A percentile compares a stretch with the other conserved stretches of the same genome.
These are phyloP conservation scores for Symbiotaphrina buchneri DNA, from an alignment of 495 filamentous ascomycete species.

Conservation along the genomic window DNA sequence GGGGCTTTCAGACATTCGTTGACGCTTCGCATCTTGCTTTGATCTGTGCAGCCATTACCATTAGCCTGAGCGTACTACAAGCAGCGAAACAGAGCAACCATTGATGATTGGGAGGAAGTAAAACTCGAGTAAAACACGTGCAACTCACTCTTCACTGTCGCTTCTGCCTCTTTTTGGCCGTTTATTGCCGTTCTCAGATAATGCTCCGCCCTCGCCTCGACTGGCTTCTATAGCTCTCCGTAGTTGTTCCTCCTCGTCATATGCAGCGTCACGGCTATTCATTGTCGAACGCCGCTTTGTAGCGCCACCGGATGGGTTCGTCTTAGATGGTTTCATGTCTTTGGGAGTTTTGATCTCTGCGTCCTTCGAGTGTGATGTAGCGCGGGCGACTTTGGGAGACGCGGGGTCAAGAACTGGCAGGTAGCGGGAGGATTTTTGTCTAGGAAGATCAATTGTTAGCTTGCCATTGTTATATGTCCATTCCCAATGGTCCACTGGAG, in stretches of 20 bases:
- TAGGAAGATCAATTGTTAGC: slow-evolving; percentile 16
- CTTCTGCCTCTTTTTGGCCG: slow-evolving; percentile 69
- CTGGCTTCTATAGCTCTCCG: slow-evolving; percentile 86
- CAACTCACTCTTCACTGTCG: slow-evolving; percentile 76
- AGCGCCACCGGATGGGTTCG: slow-evolving; percentile 9
- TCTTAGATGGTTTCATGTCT: slow-evolving; percentile 22
- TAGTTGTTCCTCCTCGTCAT: slow-evolving; percentile 83
- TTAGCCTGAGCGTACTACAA: slow-evolving; percentile 1
- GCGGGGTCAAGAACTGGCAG: slow-evolving; percentile 31
- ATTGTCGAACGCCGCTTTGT: slow-evolving; percentile 84
- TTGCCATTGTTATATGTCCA: slow-evolving; percentile 2
- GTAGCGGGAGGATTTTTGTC: slow-evolving; percentile 44
- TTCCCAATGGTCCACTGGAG: too few relatives aligned
- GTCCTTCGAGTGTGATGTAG: slow-evolving; percentile 34
- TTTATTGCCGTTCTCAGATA: slow-evolving; percentile 21
- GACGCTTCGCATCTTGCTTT: slow-evolving; percentile 35
- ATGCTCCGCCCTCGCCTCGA: slow-evolving; percentile 38
- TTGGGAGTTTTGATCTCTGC: slow-evolving; percentile 21
- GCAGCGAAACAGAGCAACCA: neutral
- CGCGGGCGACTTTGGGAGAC: slow-evolving; percentile 23
- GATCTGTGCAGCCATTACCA: slow-evolving; percentile 9
- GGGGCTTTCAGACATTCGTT: slow-evolving; percentile 52
- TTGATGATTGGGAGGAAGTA: too few relatives aligned
- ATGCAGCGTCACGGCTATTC: slow-evolving; percentile 90
- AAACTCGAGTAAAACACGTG: neutral